These are phyloP conservation scores for Russula lepida DNA, from an alignment of 768 basidiomycete species.

Conservation along the genomic window DNA sequence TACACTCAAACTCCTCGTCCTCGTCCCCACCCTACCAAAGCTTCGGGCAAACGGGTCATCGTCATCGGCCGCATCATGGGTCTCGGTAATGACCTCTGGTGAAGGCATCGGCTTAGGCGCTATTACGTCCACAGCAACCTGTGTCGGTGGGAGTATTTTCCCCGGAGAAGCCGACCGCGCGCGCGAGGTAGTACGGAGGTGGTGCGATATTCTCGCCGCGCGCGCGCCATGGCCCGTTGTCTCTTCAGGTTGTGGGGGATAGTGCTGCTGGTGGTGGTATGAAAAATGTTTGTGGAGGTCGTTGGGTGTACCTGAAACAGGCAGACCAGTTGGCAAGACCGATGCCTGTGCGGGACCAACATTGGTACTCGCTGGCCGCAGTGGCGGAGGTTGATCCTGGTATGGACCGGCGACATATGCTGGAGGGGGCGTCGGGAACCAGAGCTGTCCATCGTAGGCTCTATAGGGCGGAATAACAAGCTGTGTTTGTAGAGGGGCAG, in stretches of 20 bases:
- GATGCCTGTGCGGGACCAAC: slow-evolving; percentile 28
- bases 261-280: slow-evolving; percentile 5
- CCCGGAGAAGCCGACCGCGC: slow-evolving; percentile 58
- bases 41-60: neutral
- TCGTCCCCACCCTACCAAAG: slow-evolving; percentile 9
- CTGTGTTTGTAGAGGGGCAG: slow-evolving; percentile 32
- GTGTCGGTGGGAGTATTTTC: slow-evolving; percentile 24
- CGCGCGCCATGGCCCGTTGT: slow-evolving; percentile 56
- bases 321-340: slow-evolving; percentile 31
- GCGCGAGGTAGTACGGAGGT: slow-evolving; percentile 48
- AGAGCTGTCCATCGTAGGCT: slow-evolving; percentile 28
- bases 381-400: slow-evolving; percentile 31
- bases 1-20: slow-evolving; percentile 51
- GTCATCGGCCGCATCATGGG: neutral
- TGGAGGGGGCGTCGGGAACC: slow-evolving; percentile 23
- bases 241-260: slow-evolving; percentile 26
- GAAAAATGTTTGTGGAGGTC: slow-evolving; percentile 29
- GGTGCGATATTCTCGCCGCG: slow-evolving; percentile 49
- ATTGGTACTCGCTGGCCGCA: slow-evolving; percentile 45
- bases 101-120: slow-evolving; percentile 66
- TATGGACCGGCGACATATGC: slow-evolving; percentile 12
- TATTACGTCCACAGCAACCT: slow-evolving; percentile 27
- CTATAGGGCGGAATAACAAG: slow-evolving; percentile 21
- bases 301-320: slow-evolving; percentile 24
- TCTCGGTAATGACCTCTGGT: slow-evolving; percentile 40